Evolutionary conservation across 495 filamentous ascomycete genomes (phyloP), one percentile per base, ranked within the genome.

Genomic region (Ascodesmis nigricans): DNA sequence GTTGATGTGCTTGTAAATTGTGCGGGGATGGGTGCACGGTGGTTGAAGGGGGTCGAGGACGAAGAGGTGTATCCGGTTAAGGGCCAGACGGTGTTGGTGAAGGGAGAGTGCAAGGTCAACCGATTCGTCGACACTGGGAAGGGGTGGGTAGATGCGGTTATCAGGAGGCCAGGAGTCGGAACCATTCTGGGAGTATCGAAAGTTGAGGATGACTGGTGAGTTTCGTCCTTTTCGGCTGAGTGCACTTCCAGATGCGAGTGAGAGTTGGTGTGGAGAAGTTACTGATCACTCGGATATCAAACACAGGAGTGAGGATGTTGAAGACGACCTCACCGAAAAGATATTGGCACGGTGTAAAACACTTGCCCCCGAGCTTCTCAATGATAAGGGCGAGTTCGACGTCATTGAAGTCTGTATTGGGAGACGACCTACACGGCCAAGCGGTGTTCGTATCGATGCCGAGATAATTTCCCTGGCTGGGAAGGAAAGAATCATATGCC

Each of bases 11-110:
- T 51, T 20, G 43, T 51, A 11, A 51, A 51, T 20, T 51, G 48
- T 23, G 47, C 48, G 6, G 48, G 48, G 3, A 29, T 51, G n/a
- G 30, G 35, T 15, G 48, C 48, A 21, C 34, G 35, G 16, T 31
- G 30, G 19, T 30, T 50, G 11, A 36, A 33, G 14, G 29, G 18
- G 15, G 29, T 38, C 9, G 27, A 33, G 17, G 48, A 50, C 29
- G 22, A 35, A 3, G 11, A 21, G 9, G 27, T 51, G 27, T 51
- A 37, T 28, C 48, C 48, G 5, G 47, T 41, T 17, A 51, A 38
- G 15, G 48, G 48, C 5, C 48, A 51, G 40, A 51, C 47, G 6
- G 38, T 51, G 7, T 35, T 51, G 19, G 48, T 51, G 1, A 42
- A 19, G 29, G 48, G 47, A 0, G 43, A 50, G 43, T 31, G 30